Conservation (phyloP, 1,284 basidiomycete species). For the Irpex rosettiformis region DNA sequence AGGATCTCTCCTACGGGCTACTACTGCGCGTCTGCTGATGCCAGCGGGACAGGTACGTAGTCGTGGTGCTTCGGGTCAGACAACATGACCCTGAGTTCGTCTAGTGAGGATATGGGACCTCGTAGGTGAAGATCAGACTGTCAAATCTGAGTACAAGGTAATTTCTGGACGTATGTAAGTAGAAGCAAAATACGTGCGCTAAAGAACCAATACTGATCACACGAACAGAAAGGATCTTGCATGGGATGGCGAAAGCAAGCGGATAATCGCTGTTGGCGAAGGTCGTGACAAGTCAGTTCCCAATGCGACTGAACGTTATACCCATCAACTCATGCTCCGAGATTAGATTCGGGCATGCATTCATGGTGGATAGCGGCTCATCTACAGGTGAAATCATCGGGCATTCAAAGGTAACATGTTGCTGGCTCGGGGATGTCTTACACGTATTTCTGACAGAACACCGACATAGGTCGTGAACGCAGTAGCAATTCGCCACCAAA, state of each 20-base stretch:
- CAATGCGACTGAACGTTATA: not conserved
- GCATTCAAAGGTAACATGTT: slow-evolving; percentile 73
- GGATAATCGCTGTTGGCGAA: slow-evolving; percentile 95
- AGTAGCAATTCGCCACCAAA: slow-evolving; percentile 84
- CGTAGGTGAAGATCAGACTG: slow-evolving; percentile 79
- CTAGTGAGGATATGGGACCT: slow-evolving; percentile 92
- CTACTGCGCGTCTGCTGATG: slow-evolving; percentile 91
- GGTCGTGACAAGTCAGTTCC: slow-evolving; percentile 78
- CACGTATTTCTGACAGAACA: not conserved
- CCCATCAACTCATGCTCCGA: not conserved
- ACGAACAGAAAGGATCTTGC: slow-evolving; percentile 79
- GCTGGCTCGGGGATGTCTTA: not conserved
- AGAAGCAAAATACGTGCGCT: slow-evolving; percentile 23
- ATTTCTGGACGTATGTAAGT: slow-evolving; percentile 79
- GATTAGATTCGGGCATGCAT: slow-evolving; percentile 79
- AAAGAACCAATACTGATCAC: not conserved
- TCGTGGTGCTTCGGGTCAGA: not conserved
- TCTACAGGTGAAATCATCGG: slow-evolving; percentile 93
- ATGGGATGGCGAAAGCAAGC: slow-evolving; percentile 96
- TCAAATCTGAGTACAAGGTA: slow-evolving; percentile 86
- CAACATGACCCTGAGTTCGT: not conserved
- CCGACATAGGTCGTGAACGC: slow-evolving; percentile 75
- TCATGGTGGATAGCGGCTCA: slow-evolving; percentile 85
- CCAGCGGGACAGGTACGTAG: slow-evolving; percentile 66
- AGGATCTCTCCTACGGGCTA: slow-evolving; percentile 92